A percentile compares a stretch with the other conserved stretches of the same genome.
These are phyloP conservation scores for Trichocladium uniseriatum DNA, from an alignment of 495 filamentous ascomycete species.

Conservation along the genomic window DNA sequence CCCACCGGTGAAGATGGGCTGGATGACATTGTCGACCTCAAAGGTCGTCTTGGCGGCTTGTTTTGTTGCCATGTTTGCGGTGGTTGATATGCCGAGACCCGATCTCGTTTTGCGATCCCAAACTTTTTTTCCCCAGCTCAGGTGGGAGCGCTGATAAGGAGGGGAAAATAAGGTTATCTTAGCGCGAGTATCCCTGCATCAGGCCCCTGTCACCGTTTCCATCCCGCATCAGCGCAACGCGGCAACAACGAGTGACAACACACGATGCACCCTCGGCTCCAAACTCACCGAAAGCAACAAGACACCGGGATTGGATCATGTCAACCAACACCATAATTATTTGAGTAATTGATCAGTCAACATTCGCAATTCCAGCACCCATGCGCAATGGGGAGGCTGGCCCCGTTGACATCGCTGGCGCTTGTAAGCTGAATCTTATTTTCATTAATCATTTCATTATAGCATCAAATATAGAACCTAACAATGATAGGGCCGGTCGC, in stretches of 20 bases:
- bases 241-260: no score
- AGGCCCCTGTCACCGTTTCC: neutral
- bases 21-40: constrained; percentile 66
- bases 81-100: constrained; percentile 1
- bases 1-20: constrained; percentile 90
- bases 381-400: constrained; percentile 37
- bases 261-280: no score
- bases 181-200: constrained; percentile 17
- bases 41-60: constrained; percentile 68
- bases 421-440: constrained; percentile 33
- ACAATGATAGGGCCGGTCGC: constrained; percentile 52
- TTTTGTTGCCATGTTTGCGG: constrained; percentile 40
- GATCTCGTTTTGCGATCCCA: constrained; percentile 4
- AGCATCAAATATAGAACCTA: neutral
- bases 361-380: neutral
- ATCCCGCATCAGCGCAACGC: neutral
- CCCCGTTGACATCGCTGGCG: constrained; percentile 42
- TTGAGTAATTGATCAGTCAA: neutral
- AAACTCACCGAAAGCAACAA: no score
- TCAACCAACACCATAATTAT: neutral
- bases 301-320: no score
- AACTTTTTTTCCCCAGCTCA: constrained; percentile 16
- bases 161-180: constrained; percentile 32
- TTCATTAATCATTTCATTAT: neutral
- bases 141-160: constrained; percentile 20